These are phyloP conservation scores for Plasmodium yoelii DNA, from an alignment of 169 alveolate species.

Conservation along the genomic window DNA sequence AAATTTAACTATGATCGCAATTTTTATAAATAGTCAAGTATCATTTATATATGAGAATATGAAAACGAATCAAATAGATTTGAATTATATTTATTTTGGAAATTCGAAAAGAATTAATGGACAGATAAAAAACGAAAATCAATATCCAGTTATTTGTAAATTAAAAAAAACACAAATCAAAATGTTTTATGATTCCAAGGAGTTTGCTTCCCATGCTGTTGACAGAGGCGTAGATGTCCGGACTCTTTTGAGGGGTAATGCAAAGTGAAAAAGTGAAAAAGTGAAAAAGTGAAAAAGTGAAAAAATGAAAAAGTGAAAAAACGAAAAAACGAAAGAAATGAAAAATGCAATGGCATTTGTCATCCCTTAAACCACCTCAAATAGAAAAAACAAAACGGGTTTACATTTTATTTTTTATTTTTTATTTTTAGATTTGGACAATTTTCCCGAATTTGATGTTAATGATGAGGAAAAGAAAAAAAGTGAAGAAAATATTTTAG, in stretches of 20 bases:
- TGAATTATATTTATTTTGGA: constrained; percentile 56
- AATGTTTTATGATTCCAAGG: constrained; percentile 14
- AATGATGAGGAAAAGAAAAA: constrained; percentile 51
- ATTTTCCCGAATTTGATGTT: constrained; percentile 3
- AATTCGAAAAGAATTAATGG: constrained; percentile 29
- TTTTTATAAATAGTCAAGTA: constrained; percentile 43
- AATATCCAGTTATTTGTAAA: constrained; percentile 22
- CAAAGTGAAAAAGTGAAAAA: neutral
- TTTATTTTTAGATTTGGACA: constrained; percentile 13
- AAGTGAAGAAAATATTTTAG: constrained; percentile 22
- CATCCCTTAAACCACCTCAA: neutral
- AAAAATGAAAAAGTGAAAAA: too few species aligned
- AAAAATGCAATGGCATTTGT: neutral
- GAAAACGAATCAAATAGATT: constrained; percentile 42
- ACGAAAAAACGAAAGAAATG: too few species aligned
- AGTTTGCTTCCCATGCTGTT: neutral
- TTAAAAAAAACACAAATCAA: constrained; percentile 2
- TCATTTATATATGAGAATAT: constrained; percentile 23
- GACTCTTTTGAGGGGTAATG: constrained; percentile 11
- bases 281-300: too few species aligned
- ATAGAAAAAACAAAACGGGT: neutral
- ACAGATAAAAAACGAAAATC: constrained; percentile 58
- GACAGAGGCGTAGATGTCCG: constrained; percentile 11
- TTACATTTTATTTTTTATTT: neutral
- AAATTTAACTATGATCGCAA: constrained; percentile 22